Evolutionary conservation across 2,329 filamentous ascomycete species (phyloP).

Genomic region (Ophiostoma perfectum): DNA sequence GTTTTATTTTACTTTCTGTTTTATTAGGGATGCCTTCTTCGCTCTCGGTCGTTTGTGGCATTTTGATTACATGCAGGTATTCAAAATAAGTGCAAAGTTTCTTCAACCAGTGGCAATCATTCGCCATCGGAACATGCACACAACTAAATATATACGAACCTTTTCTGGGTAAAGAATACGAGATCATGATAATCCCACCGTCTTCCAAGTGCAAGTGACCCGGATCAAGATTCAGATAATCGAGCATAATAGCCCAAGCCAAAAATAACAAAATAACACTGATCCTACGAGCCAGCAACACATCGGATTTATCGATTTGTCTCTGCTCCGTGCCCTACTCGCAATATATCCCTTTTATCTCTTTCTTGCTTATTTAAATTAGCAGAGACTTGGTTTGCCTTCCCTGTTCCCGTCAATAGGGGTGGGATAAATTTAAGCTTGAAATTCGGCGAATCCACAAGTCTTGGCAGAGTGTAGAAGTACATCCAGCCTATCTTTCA

Average conservation of each 20-base stretch:
- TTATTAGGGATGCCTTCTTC: not conserved
- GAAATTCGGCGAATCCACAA: conserved; percentile 30
- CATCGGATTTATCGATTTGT: not conserved
- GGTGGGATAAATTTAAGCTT: conserved; percentile 28
- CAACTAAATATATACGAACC: too few species aligned
- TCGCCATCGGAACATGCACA: not conserved
- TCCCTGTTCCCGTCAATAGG: conserved; percentile 11
- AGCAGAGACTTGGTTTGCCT: not conserved
- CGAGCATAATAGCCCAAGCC: too few species aligned
- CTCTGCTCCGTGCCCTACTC: not conserved
- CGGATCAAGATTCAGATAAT: too few species aligned
- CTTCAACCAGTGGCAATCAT: conserved; percentile 5
- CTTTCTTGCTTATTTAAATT: not conserved
- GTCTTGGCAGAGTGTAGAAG: conserved; percentile 19
- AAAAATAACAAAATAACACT: too few species aligned
- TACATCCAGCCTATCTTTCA: not conserved
- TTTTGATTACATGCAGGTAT: not conserved
- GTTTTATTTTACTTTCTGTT: not conserved
- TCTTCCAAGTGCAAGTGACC: too few species aligned
- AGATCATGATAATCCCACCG: too few species aligned
- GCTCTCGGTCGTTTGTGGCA: not conserved
- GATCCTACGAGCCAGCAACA: not conserved
- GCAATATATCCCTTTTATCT: not conserved
- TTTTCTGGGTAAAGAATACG: too few species aligned
- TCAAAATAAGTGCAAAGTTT: not conserved